Percentiles rank a stretch among this genome's conserved stretches.
Conservation (phyloP, 306 rosid genomes). For the Pyrus communis region DNA sequence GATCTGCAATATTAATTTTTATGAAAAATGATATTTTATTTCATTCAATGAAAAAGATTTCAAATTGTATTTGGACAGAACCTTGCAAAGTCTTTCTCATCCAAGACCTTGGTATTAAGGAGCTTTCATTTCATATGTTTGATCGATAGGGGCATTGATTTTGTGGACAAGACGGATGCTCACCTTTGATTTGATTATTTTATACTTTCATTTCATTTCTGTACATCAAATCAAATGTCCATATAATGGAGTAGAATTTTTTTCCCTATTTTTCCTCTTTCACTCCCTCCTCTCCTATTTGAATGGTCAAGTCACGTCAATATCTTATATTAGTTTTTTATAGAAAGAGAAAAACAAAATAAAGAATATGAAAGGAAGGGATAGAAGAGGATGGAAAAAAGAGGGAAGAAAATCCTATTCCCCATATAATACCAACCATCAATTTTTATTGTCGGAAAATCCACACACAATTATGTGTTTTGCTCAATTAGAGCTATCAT, state of each 20-base stretch:
- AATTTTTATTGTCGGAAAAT: conserved; percentile 8
- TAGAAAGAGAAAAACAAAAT: too few relatives aligned
- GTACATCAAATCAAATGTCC: neutral
- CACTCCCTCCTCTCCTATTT: too few relatives aligned
- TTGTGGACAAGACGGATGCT: neutral
- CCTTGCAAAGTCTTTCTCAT: too few relatives aligned
- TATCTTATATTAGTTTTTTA: too few relatives aligned
- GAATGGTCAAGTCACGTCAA: too few relatives aligned
- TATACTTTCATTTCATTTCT: neutral
- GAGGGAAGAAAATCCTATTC: too few relatives aligned
- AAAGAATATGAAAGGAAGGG: too few relatives aligned
- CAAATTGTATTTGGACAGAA: too few relatives aligned
- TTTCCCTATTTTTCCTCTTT: too few relatives aligned
- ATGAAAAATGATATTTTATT: neutral
- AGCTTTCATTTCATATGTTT: too few relatives aligned
- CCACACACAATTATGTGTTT: conserved; percentile 1
- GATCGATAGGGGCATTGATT: neutral
- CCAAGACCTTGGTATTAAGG: too few relatives aligned
- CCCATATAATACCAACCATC: neutral
- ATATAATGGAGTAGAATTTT: neutral
- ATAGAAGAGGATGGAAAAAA: too few relatives aligned
- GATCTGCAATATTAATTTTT: neutral
- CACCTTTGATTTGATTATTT: neutral
- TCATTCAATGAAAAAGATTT: neutral
- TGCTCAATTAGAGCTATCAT: neutral